Conservation (phyloP, 2,329 filamentous ascomycete genomes). For the Akanthomyces uredinophilus region DNA sequence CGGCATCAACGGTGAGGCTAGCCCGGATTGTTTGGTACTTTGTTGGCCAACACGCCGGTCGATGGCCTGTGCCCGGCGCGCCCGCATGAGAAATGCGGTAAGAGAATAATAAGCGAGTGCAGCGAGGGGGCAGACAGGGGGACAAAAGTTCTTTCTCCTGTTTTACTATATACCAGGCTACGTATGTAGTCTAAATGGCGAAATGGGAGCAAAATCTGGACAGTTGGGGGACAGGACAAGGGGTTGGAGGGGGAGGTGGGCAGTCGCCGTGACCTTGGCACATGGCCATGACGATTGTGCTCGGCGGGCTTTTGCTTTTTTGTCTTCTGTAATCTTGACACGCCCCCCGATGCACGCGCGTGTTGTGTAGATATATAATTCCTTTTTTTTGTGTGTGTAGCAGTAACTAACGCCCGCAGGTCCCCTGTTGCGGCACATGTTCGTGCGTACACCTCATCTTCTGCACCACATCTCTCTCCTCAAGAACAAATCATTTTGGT, state of each 20-base stretch:
- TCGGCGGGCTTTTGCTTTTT: not conserved
- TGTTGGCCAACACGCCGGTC: too few relatives aligned
- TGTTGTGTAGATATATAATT: not conserved
- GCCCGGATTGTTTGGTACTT: not conserved
- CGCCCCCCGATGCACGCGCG: not conserved
- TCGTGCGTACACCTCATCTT: too few relatives aligned
- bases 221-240: not conserved
- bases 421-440: not conserved
- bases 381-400: not conserved
- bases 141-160: too few relatives aligned
- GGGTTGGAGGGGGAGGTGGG: not conserved
- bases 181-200: too few relatives aligned
- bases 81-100: not conserved
- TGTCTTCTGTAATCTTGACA: not conserved
- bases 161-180: too few relatives aligned
- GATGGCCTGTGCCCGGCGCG: too few relatives aligned
- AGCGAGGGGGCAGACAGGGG: not conserved
- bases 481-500: too few relatives aligned
- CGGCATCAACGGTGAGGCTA: not conserved
- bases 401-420: not conserved
- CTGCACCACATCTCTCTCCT: too few relatives aligned
- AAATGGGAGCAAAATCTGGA: too few relatives aligned
- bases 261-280: constrained; percentile 6
- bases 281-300: constrained; percentile 2
- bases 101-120: not conserved